phyloP scores from a whole-genome alignment of 805 yeast species.

The Wickerhamiella azymoides region DNA sequence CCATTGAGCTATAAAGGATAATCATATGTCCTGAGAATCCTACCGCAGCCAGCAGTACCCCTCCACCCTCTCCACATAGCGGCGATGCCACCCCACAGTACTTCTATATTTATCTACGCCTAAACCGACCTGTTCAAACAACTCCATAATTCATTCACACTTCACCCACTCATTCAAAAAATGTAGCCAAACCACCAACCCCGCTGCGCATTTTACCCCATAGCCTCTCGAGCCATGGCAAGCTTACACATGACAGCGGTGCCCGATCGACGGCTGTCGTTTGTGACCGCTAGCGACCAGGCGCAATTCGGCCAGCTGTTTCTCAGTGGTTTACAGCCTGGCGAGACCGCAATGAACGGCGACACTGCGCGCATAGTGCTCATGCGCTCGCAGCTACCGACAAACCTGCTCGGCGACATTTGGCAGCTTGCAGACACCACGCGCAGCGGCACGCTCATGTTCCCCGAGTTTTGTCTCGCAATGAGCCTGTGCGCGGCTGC shows the following conservation, averaged over 20 bases:
- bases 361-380: slow-evolving; percentile 67
- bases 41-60: too few relatives aligned
- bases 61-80: too few relatives aligned
- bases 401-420: slow-evolving; percentile 63
- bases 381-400: slow-evolving; percentile 63
- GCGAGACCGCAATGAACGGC: slow-evolving; percentile 41
- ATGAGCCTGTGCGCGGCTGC: slow-evolving; percentile 73
- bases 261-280: slow-evolving; percentile 54
- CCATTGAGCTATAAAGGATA: too few relatives aligned
- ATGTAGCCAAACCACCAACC: too few relatives aligned
- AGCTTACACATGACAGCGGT: slow-evolving; percentile 13
- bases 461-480: slow-evolving; percentile 90
- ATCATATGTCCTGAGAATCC: too few relatives aligned
- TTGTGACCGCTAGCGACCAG: slow-evolving; percentile 76
- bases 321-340: slow-evolving; percentile 51
- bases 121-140: too few relatives aligned
- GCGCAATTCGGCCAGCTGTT: slow-evolving; percentile 74
- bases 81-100: too few relatives aligned
- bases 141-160: too few relatives aligned
- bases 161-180: too few relatives aligned
- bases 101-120: too few relatives aligned
- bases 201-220: too few relatives aligned
- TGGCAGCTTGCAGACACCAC: slow-evolving; percentile 89
- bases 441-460: slow-evolving; percentile 68
- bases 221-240: neutral